Conservation (phyloP, 805 yeast genomes). For the Suhomyces sp. region DNA sequence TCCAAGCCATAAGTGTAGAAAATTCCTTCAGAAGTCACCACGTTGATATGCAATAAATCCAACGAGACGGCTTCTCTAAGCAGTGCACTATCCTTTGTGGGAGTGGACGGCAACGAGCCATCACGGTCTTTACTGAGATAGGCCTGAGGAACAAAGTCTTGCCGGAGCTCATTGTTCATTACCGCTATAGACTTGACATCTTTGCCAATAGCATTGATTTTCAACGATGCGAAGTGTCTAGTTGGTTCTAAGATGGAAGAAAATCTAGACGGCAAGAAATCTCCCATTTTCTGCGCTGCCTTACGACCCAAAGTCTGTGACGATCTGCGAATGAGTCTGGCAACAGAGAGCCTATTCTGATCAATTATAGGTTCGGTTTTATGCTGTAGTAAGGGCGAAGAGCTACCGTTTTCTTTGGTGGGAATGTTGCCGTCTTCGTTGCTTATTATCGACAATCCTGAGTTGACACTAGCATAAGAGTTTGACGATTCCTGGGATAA, state of each 20-base stretch:
- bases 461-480: slow-evolving; percentile 30
- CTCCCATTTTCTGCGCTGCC: slow-evolving; percentile 87
- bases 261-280: slow-evolving; percentile 76
- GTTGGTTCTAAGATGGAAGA: slow-evolving; percentile 84
- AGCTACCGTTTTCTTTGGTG: slow-evolving; percentile 1
- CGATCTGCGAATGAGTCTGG: slow-evolving; percentile 70
- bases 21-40: slow-evolving; percentile 78
- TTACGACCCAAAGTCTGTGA: slow-evolving; percentile 74
- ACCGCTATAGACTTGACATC: slow-evolving; percentile 46
- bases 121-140: slow-evolving; percentile 20
- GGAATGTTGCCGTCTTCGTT: slow-evolving; percentile 10
- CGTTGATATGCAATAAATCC: slow-evolving; percentile 50
- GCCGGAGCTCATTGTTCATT: slow-evolving; percentile 35
- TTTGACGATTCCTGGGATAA: slow-evolving; percentile 38
- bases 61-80: slow-evolving; percentile 24
- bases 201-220: slow-evolving; percentile 46
- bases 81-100: slow-evolving; percentile 4
- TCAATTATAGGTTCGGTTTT: slow-evolving; percentile 66
- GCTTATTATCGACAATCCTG: slow-evolving; percentile 23
- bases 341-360: slow-evolving; percentile 67
- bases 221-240: slow-evolving; percentile 87
- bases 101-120: slow-evolving; percentile 7
- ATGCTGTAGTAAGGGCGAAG: neutral
- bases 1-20: slow-evolving; percentile 79
- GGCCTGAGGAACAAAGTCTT: slow-evolving; percentile 30